These are phyloP conservation scores for Clavispora vitiphila DNA, from an alignment of 805 yeast species.

Conservation along the genomic window DNA sequence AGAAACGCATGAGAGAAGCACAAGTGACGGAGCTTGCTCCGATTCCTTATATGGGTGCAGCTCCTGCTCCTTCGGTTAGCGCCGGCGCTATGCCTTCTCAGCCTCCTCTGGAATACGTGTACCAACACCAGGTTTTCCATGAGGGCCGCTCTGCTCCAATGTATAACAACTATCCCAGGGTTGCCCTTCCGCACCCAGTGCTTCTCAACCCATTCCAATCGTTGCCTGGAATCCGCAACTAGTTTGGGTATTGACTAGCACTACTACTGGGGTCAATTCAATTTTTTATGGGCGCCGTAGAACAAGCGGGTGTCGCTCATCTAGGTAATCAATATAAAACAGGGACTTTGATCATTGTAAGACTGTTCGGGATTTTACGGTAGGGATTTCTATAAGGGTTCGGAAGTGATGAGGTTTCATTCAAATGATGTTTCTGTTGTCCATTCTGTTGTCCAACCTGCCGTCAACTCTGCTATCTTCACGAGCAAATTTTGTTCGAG, in stretches of 20 bases:
- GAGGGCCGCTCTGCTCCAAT: neutral
- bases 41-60: slow-evolving; percentile 1
- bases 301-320: neutral
- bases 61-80: neutral
- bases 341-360: neutral
- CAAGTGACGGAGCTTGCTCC: slow-evolving; percentile 9
- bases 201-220: slow-evolving; percentile 1
- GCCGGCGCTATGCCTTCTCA: neutral
- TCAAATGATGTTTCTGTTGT: no score
- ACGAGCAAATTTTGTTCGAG: no score
- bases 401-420: no score
- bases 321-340: neutral
- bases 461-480: no score
- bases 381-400: no score
- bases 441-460: no score
- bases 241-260: no score
- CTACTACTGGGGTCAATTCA: no score
- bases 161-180: neutral
- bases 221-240: slow-evolving; percentile 1
- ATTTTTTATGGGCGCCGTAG: no score
- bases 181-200: slow-evolving; percentile 2
- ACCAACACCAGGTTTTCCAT: neutral
- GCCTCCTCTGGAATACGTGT: neutral
- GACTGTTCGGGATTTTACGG: no score
- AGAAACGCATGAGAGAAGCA: slow-evolving; percentile 2